Conservation (phyloP, 78 protist genomes). For the Chrysochromulina tobinii region DNA sequence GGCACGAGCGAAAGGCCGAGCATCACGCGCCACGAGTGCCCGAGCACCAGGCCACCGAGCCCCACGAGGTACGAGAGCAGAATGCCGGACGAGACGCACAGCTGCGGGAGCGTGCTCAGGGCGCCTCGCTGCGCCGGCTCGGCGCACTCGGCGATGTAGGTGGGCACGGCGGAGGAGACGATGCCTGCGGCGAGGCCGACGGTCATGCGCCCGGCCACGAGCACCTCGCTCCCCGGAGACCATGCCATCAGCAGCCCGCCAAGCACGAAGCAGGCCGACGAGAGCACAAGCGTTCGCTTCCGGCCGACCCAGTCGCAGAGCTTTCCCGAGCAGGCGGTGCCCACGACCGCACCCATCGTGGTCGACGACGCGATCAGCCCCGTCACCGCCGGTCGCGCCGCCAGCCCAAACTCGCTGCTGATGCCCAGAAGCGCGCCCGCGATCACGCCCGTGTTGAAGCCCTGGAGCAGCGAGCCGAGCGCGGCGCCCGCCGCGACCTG, state of each 20-base stretch:
- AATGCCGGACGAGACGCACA: neutral
- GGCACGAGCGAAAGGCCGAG: neutral
- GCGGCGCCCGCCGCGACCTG: neutral
- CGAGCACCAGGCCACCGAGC: neutral
- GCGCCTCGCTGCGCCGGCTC: neutral
- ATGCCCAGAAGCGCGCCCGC: neutral
- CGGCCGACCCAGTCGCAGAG: neutral
- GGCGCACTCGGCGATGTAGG: neutral
- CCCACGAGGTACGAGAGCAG: no score
- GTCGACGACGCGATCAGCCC: neutral
- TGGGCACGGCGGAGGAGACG: neutral
- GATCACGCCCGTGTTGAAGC: neutral
- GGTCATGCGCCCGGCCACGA: neutral
- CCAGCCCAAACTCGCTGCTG: neutral
- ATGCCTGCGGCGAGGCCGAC: neutral
- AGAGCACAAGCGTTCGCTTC: neutral
- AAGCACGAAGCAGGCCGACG: neutral
- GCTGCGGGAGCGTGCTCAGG: neutral
- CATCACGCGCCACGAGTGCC: neutral
- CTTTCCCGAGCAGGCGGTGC: neutral
- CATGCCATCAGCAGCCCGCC: neutral
- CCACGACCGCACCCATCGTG: neutral
- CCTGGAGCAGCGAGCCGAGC: neutral
- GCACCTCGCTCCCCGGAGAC: neutral
- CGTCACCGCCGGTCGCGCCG: neutral